Percentiles rank a stretch among this genome's conserved stretches.
These are phyloP conservation scores for Pleurotus sapidus DNA, from an alignment of 768 basidiomycete species.

Conservation along the genomic window DNA sequence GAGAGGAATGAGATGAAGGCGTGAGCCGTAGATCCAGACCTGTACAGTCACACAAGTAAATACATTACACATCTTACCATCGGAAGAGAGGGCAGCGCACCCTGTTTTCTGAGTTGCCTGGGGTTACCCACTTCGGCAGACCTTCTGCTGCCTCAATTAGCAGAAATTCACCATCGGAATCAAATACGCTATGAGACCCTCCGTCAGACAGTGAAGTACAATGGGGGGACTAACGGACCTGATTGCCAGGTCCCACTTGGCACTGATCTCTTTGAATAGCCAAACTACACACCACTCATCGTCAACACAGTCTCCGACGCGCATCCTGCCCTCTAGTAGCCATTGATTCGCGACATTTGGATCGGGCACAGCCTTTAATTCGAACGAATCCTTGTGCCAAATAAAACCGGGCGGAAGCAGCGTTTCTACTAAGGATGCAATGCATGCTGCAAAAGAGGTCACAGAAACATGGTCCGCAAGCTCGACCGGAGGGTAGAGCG, in stretches of 20 bases:
- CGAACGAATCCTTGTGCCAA: constrained; percentile 85
- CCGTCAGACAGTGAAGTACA: constrained; percentile 3
- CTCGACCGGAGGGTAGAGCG: constrained; percentile 58
- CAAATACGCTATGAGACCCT: constrained; percentile 52
- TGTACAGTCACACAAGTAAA: constrained; percentile 33
- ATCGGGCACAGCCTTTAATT: constrained; percentile 62
- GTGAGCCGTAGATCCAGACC: constrained; percentile 89
- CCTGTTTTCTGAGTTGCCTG: constrained; percentile 89
- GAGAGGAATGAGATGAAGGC: constrained; percentile 86
- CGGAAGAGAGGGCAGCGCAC: constrained; percentile 48
- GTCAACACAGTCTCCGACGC: constrained; percentile 95
- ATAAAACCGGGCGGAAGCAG: constrained; percentile 54
- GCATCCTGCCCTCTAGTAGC: constrained; percentile 78
- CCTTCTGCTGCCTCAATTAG: constrained; percentile 94
- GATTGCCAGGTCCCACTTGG: constrained; percentile 76
- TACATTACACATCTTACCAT: constrained; percentile 29
- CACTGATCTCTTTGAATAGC: constrained; percentile 76
- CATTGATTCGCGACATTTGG: constrained; percentile 42
- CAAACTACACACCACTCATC: constrained; percentile 97
- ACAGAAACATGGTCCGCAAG: constrained; percentile 57
- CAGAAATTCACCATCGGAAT: constrained; percentile 94
- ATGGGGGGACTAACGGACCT: constrained; percentile 46
- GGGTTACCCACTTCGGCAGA: constrained; percentile 88
- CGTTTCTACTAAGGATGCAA: constrained; percentile 52
- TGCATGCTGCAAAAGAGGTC: constrained; percentile 66